These are phyloP conservation scores for Mycena galopus DNA, from an alignment of 768 basidiomycete species.

Conservation along the genomic window DNA sequence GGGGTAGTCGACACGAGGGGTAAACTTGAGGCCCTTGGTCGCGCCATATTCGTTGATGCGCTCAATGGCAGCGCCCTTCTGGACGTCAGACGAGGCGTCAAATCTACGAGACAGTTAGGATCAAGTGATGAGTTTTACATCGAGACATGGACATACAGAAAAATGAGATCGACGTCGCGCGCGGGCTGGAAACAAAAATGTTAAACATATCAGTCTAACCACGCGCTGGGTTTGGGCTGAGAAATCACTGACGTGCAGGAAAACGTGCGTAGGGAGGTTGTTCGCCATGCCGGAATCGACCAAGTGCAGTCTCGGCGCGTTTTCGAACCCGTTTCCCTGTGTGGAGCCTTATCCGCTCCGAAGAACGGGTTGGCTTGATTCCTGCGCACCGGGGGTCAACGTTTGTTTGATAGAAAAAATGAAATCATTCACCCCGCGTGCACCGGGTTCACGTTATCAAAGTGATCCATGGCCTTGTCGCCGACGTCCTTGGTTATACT, in stretches of 20 bases:
- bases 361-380: slow-evolving; percentile 25
- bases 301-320: slow-evolving; percentile 16
- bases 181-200: slow-evolving; percentile 1
- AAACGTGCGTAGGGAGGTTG: slow-evolving; percentile 16
- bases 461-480: slow-evolving; percentile 3
- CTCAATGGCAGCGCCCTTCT: slow-evolving; percentile 11
- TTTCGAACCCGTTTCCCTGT: slow-evolving; percentile 21
- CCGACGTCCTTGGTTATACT: slow-evolving; percentile 7
- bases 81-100: slow-evolving; percentile 19
- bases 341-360: slow-evolving; percentile 10
- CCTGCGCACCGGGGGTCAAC: background rate
- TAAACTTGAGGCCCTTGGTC: slow-evolving; percentile 15
- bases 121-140: no score
- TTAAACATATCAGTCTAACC: background rate
- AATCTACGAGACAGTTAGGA: background rate
- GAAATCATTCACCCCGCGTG: slow-evolving; percentile 11
- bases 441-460: slow-evolving; percentile 23
- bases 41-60: slow-evolving; percentile 24
- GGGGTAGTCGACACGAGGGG: slow-evolving; percentile 14
- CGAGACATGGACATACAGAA: background rate
- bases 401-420: background rate
- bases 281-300: slow-evolving; percentile 23
- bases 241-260: slow-evolving; percentile 3
- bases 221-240: no score
- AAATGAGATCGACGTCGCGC: slow-evolving; percentile 5